Percentiles rank a stretch among this genome's conserved stretches.
phyloP scores from a whole-genome alignment of 257 asterid genomes.

The Avicennia marina region DNA sequence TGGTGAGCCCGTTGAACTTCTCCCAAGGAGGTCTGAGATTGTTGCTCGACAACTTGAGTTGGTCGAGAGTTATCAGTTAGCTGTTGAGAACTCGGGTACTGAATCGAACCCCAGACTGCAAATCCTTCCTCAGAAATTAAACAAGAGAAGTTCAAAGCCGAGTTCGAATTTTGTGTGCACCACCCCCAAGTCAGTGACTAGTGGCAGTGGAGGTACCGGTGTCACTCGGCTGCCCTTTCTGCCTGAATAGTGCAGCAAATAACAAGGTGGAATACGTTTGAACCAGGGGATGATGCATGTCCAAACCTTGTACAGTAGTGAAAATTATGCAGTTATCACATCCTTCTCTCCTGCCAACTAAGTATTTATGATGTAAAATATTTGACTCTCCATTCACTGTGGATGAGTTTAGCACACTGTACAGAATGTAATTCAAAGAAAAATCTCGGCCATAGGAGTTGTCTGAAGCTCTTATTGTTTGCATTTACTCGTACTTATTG shows the following conservation, averaged over 20 bases:
- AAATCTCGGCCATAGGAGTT: too few relatives aligned
- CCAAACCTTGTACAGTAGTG: slow-evolving; percentile 37
- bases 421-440: too few relatives aligned
- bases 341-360: background rate
- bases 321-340: slow-evolving; percentile 17
- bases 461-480: too few relatives aligned
- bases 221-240: slow-evolving; percentile 56
- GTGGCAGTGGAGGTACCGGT: slow-evolving; percentile 30
- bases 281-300: slow-evolving; percentile 32
- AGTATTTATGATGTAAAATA: slow-evolving; percentile 16
- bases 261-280: slow-evolving; percentile 11
- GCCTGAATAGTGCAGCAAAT: slow-evolving; percentile 41
- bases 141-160: slow-evolving; percentile 32
- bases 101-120: slow-evolving; percentile 79
- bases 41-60: slow-evolving; percentile 89
- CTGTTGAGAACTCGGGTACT: slow-evolving; percentile 84
- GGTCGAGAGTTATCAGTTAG: slow-evolving; percentile 80
- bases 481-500: too few relatives aligned
- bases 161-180: slow-evolving; percentile 24
- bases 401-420: slow-evolving; percentile 18
- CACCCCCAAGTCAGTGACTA: slow-evolving; percentile 17
- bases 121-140: slow-evolving; percentile 76
- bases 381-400: slow-evolving; percentile 16
- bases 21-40: slow-evolving; percentile 90
- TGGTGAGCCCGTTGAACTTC: slow-evolving; percentile 92